Evolutionary conservation across 768 basidiomycete species (phyloP).

Genomic region (Coprinopsis cinerea): DNA sequence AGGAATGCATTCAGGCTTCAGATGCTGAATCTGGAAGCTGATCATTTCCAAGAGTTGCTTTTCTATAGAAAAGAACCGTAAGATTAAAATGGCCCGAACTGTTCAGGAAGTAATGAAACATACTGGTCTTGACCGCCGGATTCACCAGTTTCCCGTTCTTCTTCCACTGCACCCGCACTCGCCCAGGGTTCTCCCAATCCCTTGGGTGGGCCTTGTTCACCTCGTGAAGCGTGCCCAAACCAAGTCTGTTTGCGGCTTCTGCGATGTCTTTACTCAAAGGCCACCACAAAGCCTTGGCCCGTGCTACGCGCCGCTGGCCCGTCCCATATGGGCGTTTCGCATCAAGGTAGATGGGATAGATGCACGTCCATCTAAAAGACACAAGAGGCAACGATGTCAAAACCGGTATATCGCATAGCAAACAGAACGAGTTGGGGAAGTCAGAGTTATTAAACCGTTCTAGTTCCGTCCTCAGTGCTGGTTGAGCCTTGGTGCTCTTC

Average conservation of each 20-base stretch:
- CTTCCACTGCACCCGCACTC: slow-evolving; percentile 91
- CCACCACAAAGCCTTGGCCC: slow-evolving; percentile 87
- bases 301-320: slow-evolving; percentile 76
- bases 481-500: too few relatives aligned
- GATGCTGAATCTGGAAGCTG: slow-evolving; percentile 62
- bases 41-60: slow-evolving; percentile 75
- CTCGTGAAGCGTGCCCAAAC: slow-evolving; percentile 81
- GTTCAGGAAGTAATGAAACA: slow-evolving; percentile 21
- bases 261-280: slow-evolving; percentile 92
- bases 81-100: background rate
- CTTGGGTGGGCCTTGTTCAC: slow-evolving; percentile 87
- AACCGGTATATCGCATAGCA: background rate
- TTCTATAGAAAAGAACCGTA: slow-evolving; percentile 48
- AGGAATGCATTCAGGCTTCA: slow-evolving; percentile 67
- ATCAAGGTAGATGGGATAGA: slow-evolving; percentile 97
- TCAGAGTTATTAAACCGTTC: too few relatives aligned
- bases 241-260: slow-evolving; percentile 70
- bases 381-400: slow-evolving; percentile 14
- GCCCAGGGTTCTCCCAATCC: slow-evolving; percentile 98
- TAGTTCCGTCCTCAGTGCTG: too few relatives aligned
- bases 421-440: too few relatives aligned
- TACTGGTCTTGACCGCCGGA: slow-evolving; percentile 69
- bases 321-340: slow-evolving; percentile 85
- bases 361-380: slow-evolving; percentile 76
- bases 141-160: slow-evolving; percentile 67